Percentiles rank a stretch among this genome's conserved stretches.
Conservation (phyloP, 805 yeast species). For the Yamadazyma takamatsuzukensis region DNA sequence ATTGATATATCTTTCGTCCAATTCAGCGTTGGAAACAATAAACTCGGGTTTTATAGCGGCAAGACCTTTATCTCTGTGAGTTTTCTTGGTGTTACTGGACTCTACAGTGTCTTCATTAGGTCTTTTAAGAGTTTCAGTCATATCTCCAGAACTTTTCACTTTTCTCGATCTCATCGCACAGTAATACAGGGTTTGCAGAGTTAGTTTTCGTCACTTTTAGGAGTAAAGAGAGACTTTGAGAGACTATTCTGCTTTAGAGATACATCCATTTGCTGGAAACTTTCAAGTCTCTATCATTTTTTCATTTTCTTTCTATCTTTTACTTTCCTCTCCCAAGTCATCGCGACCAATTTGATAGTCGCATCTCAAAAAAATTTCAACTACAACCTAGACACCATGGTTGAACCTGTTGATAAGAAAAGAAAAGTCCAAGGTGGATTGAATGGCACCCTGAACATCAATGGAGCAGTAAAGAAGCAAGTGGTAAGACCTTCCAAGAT, state of each 20-base stretch:
- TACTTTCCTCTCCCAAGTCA: background rate
- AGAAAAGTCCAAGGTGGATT: constrained; percentile 18
- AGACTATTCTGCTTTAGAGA: too few species aligned
- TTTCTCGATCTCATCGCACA: too few species aligned
- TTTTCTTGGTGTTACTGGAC: constrained; percentile 15
- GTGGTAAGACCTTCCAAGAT: constrained; percentile 35
- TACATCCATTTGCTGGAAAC: too few species aligned
- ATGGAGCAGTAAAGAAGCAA: background rate
- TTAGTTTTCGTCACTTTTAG: too few species aligned
- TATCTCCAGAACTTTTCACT: too few species aligned
- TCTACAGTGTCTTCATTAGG: constrained; percentile 16
- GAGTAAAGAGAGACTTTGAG: too few species aligned
- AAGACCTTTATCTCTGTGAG: constrained; percentile 44
- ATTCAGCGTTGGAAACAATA: constrained; percentile 44
- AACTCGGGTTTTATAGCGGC: constrained; percentile 77
- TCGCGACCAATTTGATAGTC: background rate
- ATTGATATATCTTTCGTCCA: constrained; percentile 23
- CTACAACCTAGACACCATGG: constrained; percentile 11
- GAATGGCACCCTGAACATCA: background rate
- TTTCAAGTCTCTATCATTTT: too few species aligned
- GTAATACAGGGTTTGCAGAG: too few species aligned
- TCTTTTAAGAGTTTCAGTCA: too few species aligned
- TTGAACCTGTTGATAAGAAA: constrained; percentile 29
- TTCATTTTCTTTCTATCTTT: too few species aligned
- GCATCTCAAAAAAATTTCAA: background rate